A percentile compares a stretch with the other conserved stretches of the same genome.
Evolutionary conservation across 202 grass and related monocot genomes (phyloP).

Genomic region (Brachypodium distachyon): DNA sequence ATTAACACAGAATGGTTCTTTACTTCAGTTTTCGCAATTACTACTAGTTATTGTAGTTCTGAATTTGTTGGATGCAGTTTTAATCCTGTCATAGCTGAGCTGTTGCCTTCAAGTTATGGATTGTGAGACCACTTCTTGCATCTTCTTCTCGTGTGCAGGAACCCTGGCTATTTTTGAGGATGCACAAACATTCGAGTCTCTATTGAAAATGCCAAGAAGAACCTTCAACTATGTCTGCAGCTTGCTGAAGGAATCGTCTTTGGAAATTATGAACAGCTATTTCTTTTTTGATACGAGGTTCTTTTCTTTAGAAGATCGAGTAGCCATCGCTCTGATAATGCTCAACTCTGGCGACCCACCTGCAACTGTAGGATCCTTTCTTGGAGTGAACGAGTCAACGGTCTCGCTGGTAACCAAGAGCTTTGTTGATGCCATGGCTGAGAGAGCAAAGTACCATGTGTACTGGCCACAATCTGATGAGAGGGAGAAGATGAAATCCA

Average conservation of each 20-base stretch:
- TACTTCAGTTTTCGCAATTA: too few species aligned
- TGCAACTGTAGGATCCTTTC: slow-evolving; percentile 49
- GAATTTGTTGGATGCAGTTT: too few species aligned
- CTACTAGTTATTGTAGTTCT: too few species aligned
- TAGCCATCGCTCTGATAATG: too few species aligned
- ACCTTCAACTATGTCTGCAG: too few species aligned
- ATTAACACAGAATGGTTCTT: too few species aligned
- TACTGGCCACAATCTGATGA: slow-evolving; percentile 43
- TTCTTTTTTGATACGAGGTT: slow-evolving; percentile 54
- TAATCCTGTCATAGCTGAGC: neutral
- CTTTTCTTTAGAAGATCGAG: too few species aligned
- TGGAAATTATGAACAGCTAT: slow-evolving; percentile 62
- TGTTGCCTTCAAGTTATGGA: neutral
- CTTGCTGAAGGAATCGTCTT: too few species aligned
- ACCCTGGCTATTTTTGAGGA: too few species aligned
- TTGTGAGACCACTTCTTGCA: neutral
- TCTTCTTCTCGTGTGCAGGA: neutral
- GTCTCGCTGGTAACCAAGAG: slow-evolving; percentile 69
- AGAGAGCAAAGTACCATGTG: slow-evolving; percentile 48
- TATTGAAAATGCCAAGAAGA: slow-evolving; percentile 79
- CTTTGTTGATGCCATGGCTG: too few species aligned
- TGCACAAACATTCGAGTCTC: slow-evolving; percentile 47
- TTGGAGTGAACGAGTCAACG: slow-evolving; percentile 80
- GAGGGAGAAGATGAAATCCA: too few species aligned
- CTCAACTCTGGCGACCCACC: too few species aligned